phyloP scores from a whole-genome alignment of 1,139 yeast species.

The Zygoascus sp. region DNA sequence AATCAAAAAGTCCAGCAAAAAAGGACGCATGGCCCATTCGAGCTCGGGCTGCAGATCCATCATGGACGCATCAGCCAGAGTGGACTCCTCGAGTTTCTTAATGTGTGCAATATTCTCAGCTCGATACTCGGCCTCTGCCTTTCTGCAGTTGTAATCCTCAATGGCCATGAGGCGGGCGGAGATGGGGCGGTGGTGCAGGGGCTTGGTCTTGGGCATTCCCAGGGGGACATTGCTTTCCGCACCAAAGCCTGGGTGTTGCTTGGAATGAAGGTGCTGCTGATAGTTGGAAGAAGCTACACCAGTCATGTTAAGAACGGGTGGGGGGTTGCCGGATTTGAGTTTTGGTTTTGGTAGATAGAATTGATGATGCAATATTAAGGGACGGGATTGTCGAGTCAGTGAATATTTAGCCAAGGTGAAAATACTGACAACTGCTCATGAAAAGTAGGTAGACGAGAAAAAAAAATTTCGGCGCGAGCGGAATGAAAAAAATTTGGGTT shows the following conservation, averaged over 20 bases:
- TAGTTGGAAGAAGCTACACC: neutral
- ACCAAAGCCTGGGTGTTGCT: neutral
- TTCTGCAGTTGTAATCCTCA: conserved; percentile 20
- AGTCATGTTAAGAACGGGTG: conserved; percentile 1
- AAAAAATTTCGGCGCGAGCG: neutral
- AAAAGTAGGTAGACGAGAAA: too few relatives aligned
- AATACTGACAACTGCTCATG: too few relatives aligned
- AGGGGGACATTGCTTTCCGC: conserved; percentile 2
- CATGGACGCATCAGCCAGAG: conserved; percentile 47
- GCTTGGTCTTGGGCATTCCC: conserved; percentile 10
- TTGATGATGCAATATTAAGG: too few relatives aligned
- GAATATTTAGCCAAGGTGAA: too few relatives aligned
- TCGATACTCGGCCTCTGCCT: conserved; percentile 34
- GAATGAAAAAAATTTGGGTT: too few relatives aligned
- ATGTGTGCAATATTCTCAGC: conserved; percentile 35
- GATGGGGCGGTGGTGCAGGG: conserved; percentile 11
- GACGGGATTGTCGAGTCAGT: too few relatives aligned
- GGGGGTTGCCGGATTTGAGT: too few relatives aligned
- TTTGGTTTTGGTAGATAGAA: too few relatives aligned
- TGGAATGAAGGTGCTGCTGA: neutral
- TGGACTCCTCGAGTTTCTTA: conserved; percentile 31
- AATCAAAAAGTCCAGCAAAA: conserved; percentile 71
- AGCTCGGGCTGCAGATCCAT: conserved; percentile 91
- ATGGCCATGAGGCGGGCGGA: conserved; percentile 15
- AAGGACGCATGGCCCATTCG: conserved; percentile 93